A percentile compares a stretch with the other conserved stretches of the same genome.
Evolutionary conservation across 2,329 filamentous ascomycete species (phyloP).

Genomic region (Pestalotiopsis sp.): DNA sequence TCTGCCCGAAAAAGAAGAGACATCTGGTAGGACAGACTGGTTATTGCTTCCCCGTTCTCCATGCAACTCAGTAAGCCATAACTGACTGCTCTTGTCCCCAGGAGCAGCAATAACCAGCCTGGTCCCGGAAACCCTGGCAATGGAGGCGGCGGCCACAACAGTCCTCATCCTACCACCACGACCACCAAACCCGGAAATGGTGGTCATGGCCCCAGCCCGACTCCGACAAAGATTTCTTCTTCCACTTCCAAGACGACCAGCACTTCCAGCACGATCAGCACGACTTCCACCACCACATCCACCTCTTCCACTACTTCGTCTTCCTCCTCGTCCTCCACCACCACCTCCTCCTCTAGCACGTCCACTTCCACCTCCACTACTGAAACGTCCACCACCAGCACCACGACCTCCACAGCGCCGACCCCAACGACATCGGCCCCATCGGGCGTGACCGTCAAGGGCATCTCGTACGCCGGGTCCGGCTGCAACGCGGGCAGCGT

Average conservation of each 20-base stretch:
- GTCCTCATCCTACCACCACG: neutral
- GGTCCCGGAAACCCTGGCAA: constrained; percentile 1
- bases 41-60: too few relatives aligned
- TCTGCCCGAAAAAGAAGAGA: too few relatives aligned
- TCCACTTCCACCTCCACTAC: neutral
- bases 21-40: too few relatives aligned
- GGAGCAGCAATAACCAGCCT: neutral
- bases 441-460: constrained; percentile 27
- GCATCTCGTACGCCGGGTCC: constrained; percentile 28
- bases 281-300: neutral
- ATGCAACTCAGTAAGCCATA: neutral
- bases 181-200: neutral
- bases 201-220: neutral
- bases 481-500: constrained; percentile 30
- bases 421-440: constrained; percentile 18
- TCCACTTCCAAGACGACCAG: neutral
- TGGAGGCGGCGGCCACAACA: constrained; percentile 1
- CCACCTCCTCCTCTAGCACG: neutral
- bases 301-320: neutral
- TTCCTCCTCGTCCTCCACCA: neutral
- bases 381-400: neutral
- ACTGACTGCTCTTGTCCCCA: neutral
- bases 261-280: neutral
- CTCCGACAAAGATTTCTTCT: neutral
- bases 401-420: neutral